Conservation (phyloP, 139 green algal species). For the Prasinococcaceae sp. region DNA sequence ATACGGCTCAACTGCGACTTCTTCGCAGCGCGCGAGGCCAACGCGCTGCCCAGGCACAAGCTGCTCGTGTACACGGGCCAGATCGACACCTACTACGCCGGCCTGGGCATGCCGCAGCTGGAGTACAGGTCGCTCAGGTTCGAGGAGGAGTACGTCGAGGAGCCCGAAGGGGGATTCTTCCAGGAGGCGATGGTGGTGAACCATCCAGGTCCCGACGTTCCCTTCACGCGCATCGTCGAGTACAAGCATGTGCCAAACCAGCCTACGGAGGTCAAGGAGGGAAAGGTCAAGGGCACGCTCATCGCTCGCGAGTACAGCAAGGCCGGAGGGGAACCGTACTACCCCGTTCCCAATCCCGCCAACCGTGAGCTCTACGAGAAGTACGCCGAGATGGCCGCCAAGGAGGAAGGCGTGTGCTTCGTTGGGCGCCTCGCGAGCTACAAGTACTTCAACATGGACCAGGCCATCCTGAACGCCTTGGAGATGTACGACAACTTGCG, state of each 20-base stretch:
- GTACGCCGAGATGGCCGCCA: constrained; percentile 6
- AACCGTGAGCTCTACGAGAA: constrained; percentile 18
- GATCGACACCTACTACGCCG: constrained; percentile 15
- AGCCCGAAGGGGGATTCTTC: background rate
- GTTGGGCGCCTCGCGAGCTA: constrained; percentile 13
- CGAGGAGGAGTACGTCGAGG: constrained; percentile 4
- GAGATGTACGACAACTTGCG: constrained; percentile 15
- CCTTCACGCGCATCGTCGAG: constrained; percentile 13
- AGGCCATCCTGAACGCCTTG: constrained; percentile 18
- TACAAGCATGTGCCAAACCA: constrained; percentile 20
- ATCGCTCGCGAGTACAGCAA: constrained; percentile 8
- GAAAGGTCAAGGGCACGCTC: background rate
- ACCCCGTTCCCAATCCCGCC: constrained; percentile 14
- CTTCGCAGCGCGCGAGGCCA: background rate
- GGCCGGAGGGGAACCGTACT: constrained; percentile 15
- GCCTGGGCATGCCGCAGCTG: constrained; percentile 11
- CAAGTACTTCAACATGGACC: constrained; percentile 27
- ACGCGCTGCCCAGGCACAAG: constrained; percentile 1
- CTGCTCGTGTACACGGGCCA: constrained; percentile 13
- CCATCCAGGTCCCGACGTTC: constrained; percentile 10
- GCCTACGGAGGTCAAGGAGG: background rate
- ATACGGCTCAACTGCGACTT: constrained; percentile 10
- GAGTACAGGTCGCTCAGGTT: constrained; percentile 14
- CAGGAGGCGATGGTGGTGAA: constrained; percentile 10
- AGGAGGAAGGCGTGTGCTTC: constrained; percentile 8